A percentile compares a stretch with the other conserved stretches of the same genome.
Conservation (phyloP, 257 asterid species). For the Nicotiana knightiana region DNA sequence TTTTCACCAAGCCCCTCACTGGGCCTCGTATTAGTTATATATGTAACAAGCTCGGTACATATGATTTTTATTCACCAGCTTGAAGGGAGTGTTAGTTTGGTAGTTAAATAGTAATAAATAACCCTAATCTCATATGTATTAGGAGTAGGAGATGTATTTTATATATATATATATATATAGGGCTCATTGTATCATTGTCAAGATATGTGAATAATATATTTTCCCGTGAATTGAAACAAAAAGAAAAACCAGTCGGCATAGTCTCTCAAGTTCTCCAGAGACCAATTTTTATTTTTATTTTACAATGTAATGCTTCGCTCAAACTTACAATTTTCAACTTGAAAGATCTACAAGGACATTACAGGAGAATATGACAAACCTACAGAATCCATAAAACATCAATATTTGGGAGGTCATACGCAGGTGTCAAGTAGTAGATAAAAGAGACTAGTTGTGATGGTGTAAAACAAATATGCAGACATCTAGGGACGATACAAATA, state of each 20-base stretch:
- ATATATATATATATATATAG: too few species aligned
- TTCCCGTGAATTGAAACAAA: not conserved
- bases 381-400: not conserved
- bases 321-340: not conserved
- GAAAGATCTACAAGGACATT: not conserved
- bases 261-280: not conserved
- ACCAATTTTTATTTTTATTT: not conserved
- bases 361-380: slow-evolving; percentile 1
- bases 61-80: too few species aligned
- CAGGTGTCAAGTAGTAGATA: not conserved
- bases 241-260: not conserved
- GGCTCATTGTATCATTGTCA: too few species aligned
- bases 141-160: too few species aligned
- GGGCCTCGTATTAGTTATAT: too few species aligned
- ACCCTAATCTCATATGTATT: too few species aligned
- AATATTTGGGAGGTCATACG: not conserved
- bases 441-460: not conserved
- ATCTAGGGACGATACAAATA: not conserved
- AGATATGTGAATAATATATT: too few species aligned
- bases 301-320: not conserved
- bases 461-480: not conserved
- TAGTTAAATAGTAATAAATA: too few species aligned
- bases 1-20: too few species aligned
- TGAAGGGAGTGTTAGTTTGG: too few species aligned
- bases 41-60: too few species aligned